Conservation (phyloP, 73 alveolate genomes). For the Uronychia setigera region DNA sequence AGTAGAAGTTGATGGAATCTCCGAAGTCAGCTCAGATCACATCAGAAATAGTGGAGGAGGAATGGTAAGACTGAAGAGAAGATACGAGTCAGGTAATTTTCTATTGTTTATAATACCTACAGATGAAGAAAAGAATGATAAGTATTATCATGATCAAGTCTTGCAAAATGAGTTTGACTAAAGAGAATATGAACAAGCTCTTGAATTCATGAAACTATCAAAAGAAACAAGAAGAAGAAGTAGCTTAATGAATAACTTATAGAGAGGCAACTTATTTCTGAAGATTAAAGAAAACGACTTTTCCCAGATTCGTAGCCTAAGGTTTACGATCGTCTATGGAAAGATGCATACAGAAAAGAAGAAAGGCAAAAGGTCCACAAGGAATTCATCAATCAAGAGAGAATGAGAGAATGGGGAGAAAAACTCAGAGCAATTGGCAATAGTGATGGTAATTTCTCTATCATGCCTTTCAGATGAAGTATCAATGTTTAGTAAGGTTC, state of each 20-base stretch:
- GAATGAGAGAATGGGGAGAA: background rate
- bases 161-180: background rate
- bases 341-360: background rate
- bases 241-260: background rate
- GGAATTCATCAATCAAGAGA: background rate
- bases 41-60: background rate
- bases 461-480: background rate
- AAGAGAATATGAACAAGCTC: background rate
- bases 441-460: background rate
- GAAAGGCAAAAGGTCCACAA: background rate
- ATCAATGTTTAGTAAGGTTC: no score
- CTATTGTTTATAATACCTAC: background rate
- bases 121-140: background rate
- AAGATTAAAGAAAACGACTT: background rate
- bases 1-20: background rate
- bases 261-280: background rate
- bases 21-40: constrained; percentile 1
- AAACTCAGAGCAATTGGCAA: background rate
- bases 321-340: background rate
- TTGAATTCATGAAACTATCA: background rate
- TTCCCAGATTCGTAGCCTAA: background rate
- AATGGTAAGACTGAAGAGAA: background rate
- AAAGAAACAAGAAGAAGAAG: background rate
- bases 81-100: background rate
- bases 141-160: background rate